Evolutionary conservation across 805 yeast genomes (phyloP), one percentile per base, ranked within the genome.

Genomic region (Zygosaccharomyces gambellarensis): DNA sequence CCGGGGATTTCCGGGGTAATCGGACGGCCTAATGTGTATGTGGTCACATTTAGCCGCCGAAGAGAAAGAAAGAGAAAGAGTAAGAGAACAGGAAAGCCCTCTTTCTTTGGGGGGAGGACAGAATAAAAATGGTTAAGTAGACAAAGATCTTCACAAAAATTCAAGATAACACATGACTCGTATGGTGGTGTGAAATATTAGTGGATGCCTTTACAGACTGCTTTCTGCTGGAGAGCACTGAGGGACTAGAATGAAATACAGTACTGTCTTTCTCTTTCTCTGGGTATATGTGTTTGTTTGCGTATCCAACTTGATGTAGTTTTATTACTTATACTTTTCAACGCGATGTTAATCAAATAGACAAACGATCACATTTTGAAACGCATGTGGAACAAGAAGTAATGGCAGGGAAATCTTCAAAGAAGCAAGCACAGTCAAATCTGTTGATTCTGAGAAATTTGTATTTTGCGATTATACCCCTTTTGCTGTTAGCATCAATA

Each of bases 351-450:
- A 32, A 32, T 32, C 36, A 32, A 1, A 7, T 12, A 3, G 36
- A 14, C 9, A 3, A n/a, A 4, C 9, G 4, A 32, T 14, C 21
- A 17, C 36, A 32, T 32, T 3, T 14, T 32, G 36, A 67, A 84
- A 85, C 65, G 90, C 85, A 56, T 75, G 86, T 43, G 92, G 92
- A 8, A 73, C 85, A 25, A 19, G 19, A 39, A 10, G 22, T 8
- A 31, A 81, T 81, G 85, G 85, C 83, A 4, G 80, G 84, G 3
- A 76, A 74, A 52, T 75, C 84, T 43, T 65, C 72, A 12, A 81
- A 80, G 67, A 81, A 79, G 53, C 75, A 72, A 38, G 85, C 81
- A 1, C 58, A 53, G 22, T 36, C 58, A 4, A 65, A 65, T 41
- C 43, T 44, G n/a, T 54, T 48, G 32, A 53, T 51, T 3, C 45